Percentiles rank a stretch among this genome's conserved stretches.
Conservation (phyloP, 768 basidiomycete species). For the Serendipita sp. region DNA sequence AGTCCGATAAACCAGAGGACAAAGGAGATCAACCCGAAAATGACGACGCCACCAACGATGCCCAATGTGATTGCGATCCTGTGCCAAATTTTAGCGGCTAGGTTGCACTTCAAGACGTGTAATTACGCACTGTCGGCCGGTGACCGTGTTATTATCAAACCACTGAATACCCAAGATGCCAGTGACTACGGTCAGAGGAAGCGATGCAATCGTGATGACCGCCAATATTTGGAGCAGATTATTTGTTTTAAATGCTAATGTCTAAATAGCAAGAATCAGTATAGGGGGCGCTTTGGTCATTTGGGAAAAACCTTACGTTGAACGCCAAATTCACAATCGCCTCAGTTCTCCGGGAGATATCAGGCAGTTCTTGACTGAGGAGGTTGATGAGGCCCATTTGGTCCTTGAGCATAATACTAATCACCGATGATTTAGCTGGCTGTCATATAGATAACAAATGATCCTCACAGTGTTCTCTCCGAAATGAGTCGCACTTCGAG, state of each 20-base stretch:
- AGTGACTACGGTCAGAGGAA: constrained; percentile 1
- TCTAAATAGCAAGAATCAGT: not conserved
- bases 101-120: not conserved
- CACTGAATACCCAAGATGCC: constrained; percentile 3
- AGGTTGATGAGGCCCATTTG: constrained; percentile 1
- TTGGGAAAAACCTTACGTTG: not conserved
- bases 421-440: not conserved
- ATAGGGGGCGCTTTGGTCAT: not conserved
- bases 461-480: not conserved
- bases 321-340: not conserved
- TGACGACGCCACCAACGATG: not conserved
- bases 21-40: not conserved
- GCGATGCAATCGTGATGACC: not conserved
- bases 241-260: not conserved
- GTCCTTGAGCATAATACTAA: not conserved
- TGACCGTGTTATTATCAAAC: constrained; percentile 1
- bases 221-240: not conserved
- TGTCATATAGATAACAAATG: not conserved
- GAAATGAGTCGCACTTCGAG: not conserved
- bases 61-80: not conserved
- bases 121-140: not conserved
- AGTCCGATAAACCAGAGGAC: not conserved
- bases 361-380: not conserved
- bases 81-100: not conserved
- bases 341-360: not conserved